Percentiles rank a stretch among this genome's conserved stretches.
phyloP scores from a whole-genome alignment of 2,329 filamentous ascomycete species.

The Claviceps pusilla region DNA sequence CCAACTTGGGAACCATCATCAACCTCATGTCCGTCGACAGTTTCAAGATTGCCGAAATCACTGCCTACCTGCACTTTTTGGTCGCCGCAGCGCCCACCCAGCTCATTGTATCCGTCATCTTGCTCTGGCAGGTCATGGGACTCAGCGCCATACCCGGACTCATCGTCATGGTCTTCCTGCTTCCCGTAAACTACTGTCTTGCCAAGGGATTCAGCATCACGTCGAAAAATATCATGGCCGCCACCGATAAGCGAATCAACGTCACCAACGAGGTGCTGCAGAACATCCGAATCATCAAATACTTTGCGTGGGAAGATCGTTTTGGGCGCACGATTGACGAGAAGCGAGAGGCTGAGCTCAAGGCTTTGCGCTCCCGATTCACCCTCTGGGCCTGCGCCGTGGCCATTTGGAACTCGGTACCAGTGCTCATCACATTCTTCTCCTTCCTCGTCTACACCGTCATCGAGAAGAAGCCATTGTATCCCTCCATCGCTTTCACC shows the following conservation, averaged over 20 bases:
- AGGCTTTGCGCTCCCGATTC: constrained; percentile 65
- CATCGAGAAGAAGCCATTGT: constrained; percentile 74
- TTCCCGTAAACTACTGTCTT: constrained; percentile 82
- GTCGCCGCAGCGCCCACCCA: constrained; percentile 84
- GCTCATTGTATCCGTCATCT: constrained; percentile 60
- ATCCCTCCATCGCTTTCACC: constrained; percentile 89
- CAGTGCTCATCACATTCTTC: constrained; percentile 88
- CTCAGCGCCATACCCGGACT: constrained; percentile 89
- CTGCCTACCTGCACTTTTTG: constrained; percentile 90
- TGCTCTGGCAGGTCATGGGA: constrained; percentile 84
- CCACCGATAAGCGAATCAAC: constrained; percentile 90
- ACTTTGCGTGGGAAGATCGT: constrained; percentile 93
- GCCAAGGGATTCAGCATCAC: constrained; percentile 72
- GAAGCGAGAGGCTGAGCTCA: constrained; percentile 67
- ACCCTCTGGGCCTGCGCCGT: constrained; percentile 84
- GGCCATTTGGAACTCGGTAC: constrained; percentile 91
- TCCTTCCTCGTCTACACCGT: constrained; percentile 90
- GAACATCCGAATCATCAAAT: constrained; percentile 98
- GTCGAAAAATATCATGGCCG: constrained; percentile 81
- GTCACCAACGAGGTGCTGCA: constrained; percentile 93
- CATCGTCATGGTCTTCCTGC: constrained; percentile 70
- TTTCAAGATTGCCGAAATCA: constrained; percentile 93
- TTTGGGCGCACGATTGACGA: constrained; percentile 80
- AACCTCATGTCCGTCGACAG: constrained; percentile 99
- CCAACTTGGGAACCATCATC: constrained; percentile 94